phyloP scores from a whole-genome alignment of 106 monocot genomes.

The Narthecium ossifragum region DNA sequence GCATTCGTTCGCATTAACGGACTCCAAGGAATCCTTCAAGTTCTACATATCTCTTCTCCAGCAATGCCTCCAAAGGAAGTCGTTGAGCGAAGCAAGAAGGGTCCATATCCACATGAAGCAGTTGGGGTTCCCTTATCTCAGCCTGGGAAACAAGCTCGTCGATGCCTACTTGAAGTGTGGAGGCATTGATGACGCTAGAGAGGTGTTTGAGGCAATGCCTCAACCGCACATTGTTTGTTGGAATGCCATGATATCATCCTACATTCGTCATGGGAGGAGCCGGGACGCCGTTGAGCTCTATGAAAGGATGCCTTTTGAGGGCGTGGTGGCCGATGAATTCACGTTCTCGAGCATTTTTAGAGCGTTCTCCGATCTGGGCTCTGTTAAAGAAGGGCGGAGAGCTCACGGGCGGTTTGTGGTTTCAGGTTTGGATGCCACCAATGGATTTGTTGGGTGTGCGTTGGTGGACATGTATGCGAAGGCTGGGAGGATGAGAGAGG shows the following conservation, averaged over 20 bases:
- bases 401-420: slow-evolving; percentile 39
- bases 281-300: slow-evolving; percentile 40
- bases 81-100: slow-evolving; percentile 10
- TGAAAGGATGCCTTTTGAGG: slow-evolving; percentile 28
- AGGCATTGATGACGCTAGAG: slow-evolving; percentile 32
- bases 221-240: slow-evolving; percentile 51
- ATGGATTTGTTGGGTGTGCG: slow-evolving; percentile 40
- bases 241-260: slow-evolving; percentile 63
- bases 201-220: slow-evolving; percentile 71
- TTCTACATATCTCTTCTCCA: slow-evolving; percentile 42
- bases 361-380: slow-evolving; percentile 37
- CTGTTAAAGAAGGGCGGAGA: slow-evolving; percentile 18
- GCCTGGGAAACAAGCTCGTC: slow-evolving; percentile 61
- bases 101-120: slow-evolving; percentile 47
- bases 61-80: slow-evolving; percentile 30
- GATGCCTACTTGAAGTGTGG: slow-evolving; percentile 47
- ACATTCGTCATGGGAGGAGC: slow-evolving; percentile 19
- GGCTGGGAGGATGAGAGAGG: slow-evolving; percentile 29
- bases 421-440: slow-evolving; percentile 21
- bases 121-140: slow-evolving; percentile 51
- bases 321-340: slow-evolving; percentile 44
- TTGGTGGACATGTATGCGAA: slow-evolving; percentile 66
- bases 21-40: neutral
- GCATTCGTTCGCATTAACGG: neutral
- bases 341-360: slow-evolving; percentile 53